Conservation (phyloP, 371 early-diverging fungal species). For the Polyrhizophydium stewartii region DNA sequence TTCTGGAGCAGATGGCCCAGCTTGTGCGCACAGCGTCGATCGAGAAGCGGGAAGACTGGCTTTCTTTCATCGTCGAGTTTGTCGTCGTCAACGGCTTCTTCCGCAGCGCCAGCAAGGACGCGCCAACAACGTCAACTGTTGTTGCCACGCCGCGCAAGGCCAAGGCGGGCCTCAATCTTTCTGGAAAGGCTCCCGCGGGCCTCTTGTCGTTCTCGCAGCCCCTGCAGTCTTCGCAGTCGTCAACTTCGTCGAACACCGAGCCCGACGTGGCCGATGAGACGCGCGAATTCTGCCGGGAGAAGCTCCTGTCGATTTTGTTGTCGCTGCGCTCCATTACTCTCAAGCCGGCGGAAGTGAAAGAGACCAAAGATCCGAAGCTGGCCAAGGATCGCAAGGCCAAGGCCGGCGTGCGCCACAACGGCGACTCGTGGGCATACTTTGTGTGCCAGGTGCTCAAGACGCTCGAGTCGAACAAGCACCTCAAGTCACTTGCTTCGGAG, state of each 20-base stretch:
- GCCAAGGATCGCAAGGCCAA: background rate
- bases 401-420: slow-evolving; percentile 52
- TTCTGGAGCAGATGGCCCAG: slow-evolving; percentile 70
- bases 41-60: slow-evolving; percentile 69
- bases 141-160: slow-evolving; percentile 17
- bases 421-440: slow-evolving; percentile 53
- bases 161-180: too few species aligned
- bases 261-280: slow-evolving; percentile 56
- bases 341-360: slow-evolving; percentile 13
- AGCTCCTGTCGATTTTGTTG: slow-evolving; percentile 62
- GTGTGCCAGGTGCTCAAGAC: background rate
- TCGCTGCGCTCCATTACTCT: slow-evolving; percentile 61
- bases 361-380: background rate
- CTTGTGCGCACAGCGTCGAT: slow-evolving; percentile 67
- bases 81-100: slow-evolving; percentile 71
- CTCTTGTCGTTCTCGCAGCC: too few species aligned
- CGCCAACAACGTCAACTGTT: background rate
- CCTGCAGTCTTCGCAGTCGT: too few species aligned
- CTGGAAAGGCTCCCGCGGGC: too few species aligned
- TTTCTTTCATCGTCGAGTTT: slow-evolving; percentile 60
- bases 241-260: too few species aligned
- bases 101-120: background rate
- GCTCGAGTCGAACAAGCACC: slow-evolving; percentile 22
- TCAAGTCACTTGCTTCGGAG: slow-evolving; percentile 25
- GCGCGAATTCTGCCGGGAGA: slow-evolving; percentile 51